These are phyloP conservation scores for Zostera marina DNA, from an alignment of 116 monocot species.

Conservation along the genomic window DNA sequence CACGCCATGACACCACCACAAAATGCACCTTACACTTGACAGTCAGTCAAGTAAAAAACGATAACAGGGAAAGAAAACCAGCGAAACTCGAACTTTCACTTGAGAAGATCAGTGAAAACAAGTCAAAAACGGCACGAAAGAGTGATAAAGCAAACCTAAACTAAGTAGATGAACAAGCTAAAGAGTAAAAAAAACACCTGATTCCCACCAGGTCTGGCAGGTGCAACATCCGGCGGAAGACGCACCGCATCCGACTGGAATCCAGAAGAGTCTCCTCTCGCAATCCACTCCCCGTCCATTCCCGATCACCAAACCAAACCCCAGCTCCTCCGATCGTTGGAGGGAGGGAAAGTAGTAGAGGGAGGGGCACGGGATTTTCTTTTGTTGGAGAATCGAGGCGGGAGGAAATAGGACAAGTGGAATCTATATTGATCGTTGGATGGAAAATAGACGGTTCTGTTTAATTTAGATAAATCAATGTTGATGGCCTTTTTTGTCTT, in stretches of 20 bases:
- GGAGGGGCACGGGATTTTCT: background rate
- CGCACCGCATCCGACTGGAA: background rate
- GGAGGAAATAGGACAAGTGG: background rate
- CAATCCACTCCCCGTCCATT: constrained; percentile 1
- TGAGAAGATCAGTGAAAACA: background rate
- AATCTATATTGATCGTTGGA: background rate
- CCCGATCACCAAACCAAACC: constrained; percentile 1
- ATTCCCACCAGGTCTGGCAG: background rate
- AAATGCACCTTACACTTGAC: background rate
- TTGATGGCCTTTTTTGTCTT: no score
- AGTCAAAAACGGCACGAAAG: no score
- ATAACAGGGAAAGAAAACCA: background rate
- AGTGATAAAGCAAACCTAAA: no score
- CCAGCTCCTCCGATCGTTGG: background rate
- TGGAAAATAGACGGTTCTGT: background rate
- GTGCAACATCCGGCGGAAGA: background rate
- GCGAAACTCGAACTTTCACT: background rate
- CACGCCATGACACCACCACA: background rate
- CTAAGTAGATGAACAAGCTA: no score
- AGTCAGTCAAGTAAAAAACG: background rate
- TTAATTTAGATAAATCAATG: background rate
- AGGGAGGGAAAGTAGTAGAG: background rate
- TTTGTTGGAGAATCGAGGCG: background rate
- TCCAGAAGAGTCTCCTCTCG: background rate
- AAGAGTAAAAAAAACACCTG: background rate